phyloP scores from a whole-genome alignment of 257 asterid genomes.

The Solanum bulbocastanum region DNA sequence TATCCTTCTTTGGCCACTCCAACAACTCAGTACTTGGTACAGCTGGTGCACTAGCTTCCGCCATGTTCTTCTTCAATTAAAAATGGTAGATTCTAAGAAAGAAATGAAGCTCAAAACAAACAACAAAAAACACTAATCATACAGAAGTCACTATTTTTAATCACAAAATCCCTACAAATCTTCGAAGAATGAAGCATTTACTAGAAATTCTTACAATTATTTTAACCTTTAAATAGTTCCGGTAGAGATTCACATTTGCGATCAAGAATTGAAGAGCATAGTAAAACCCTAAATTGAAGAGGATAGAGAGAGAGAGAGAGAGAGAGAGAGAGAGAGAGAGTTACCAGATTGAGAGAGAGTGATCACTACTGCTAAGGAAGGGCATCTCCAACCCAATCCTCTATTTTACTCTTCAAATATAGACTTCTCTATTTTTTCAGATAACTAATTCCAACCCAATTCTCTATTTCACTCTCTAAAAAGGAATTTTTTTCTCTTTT shows the following conservation, averaged over 20 bases:
- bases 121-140: neutral
- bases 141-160: neutral
- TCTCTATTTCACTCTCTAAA: too few species aligned
- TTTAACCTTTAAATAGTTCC: neutral
- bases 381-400: too few species aligned
- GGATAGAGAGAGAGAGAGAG: too few species aligned
- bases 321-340: neutral
- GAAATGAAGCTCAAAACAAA: neutral
- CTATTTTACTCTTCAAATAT: too few species aligned
- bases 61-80: conserved; percentile 28
- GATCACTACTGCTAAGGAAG: neutral
- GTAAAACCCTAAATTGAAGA: neutral
- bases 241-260: neutral
- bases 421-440: too few species aligned
- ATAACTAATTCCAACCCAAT: too few species aligned
- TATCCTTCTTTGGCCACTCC: conserved; percentile 92
- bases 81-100: neutral
- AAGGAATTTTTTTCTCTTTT: too few species aligned
- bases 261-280: neutral
- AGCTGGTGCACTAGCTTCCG: conserved; percentile 42
- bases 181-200: neutral
- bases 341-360: neutral
- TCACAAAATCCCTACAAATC: neutral
- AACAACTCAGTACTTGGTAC: conserved; percentile 57
- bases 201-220: neutral